Base-by-base conservation (phyloP, 305 asterid species). In the Solanum hybrid region DNA sequence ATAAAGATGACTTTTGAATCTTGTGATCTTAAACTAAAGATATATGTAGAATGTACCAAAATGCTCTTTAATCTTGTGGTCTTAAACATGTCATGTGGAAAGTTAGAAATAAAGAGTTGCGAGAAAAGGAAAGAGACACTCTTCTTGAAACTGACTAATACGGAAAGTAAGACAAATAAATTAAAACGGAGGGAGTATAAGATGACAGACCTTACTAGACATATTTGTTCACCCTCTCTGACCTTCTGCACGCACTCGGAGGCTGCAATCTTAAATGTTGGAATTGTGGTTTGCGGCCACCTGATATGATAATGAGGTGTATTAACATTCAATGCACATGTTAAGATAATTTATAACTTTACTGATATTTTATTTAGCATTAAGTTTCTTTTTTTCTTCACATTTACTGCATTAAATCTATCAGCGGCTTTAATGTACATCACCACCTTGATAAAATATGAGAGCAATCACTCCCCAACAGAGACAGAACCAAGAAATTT, bases 221-320 rank as follows among this genome's bases (percentile, higher is more conserved):
- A 94, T 93, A 96, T 95, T 85, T 96, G 97, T 94, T 97, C 99
- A 33, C 98, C 98, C 14, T 86, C 91, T 93, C 97, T 90, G 91
- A 96, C 91, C 91, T 91, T 93, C 90, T 96, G 93, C 90, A 96
- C 87, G 79, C 98, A 91, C 31, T 92, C 90, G 10, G 99, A 96
- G 32, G 96, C 92, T 41, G 90, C 81, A 31, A 97, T 89, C 94
- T 88, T 93, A 93, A 97, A 97, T 86, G 94, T 91, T 80, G 99
- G 99, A 91, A 97, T 33, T 15, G 93, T 32, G 68, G 91, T 91
- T 90, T 96, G 98, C 83, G 99, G 99, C 99, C 99, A 97, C 99
- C 99, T 97, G 92, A 91, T 36, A 37, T 79, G 79, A 95, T 38
- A 84, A 84, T 3, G 88, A 32, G 39, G 20, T 0, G 75, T 17